Base-by-base conservation (phyloP, 2,329 filamentous ascomycete genomes). In the Boeremia lycopersici region DNA sequence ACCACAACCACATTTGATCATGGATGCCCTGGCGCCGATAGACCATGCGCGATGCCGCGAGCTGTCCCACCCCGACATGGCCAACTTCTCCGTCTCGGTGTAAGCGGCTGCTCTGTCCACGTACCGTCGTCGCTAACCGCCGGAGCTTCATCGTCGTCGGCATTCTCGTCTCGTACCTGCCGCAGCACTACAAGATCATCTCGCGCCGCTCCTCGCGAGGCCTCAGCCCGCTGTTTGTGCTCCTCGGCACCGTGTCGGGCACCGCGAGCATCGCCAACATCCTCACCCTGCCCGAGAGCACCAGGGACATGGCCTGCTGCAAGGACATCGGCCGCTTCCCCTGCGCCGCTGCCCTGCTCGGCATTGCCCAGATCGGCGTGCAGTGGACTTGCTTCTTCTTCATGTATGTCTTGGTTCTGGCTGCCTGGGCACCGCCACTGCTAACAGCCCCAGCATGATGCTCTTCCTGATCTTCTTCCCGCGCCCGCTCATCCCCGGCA, bases 401-500 rank as follows among this genome's bases (percentile, higher is more conserved):
- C 63, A 96, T 98, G 95, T 97, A 76, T 19, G 57, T 34, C 15
- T 25, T 2, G 3, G 23, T 9, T 26, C 28, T 23, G 5, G 31
- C 17, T 5, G 4, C 19, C 9, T 41, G n/a, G n/a, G 26, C 23
- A 23, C 33, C 11, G 11, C 8, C 41, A 35, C 3, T 13, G 28
- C 62, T 70, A 19, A 71, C 59, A 31, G 11, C 3, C 6, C 12
- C 64, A 98, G 93, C 63, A 86, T 98, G 47, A 81, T 96, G 17
- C 84, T 99, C n/a, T 99, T 96, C 77, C 85, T 98, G 53, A 85
- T 96, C 65, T 99, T 96, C 82, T 97, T 96, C 77, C 80, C 79
- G 38, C 81, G 79, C 59, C 71, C 62, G 53, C 51, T 65, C 23
- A 52, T 64, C 12, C 42, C 65, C 48, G 39, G 62, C 53, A 55